Percentiles rank a stretch among this genome's conserved stretches.
Evolutionary conservation across 805 yeast species (phyloP).

Genomic region (Hanseniaspora lindneri): DNA sequence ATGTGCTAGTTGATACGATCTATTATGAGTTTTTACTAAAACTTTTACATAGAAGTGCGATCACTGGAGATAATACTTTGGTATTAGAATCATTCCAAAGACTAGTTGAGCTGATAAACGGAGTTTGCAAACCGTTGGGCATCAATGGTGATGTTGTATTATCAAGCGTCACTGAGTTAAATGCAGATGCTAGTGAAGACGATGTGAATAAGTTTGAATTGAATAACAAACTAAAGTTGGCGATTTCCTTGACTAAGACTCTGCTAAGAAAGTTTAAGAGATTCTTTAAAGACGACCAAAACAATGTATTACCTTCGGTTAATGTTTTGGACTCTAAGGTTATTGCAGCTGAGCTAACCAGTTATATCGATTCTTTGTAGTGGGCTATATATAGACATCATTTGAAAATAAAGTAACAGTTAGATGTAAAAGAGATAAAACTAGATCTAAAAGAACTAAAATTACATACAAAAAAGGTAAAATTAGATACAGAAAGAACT

Average conservation of each 20-base stretch:
- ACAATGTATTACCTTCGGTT: slow-evolving; percentile 29
- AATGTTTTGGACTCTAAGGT: slow-evolving; percentile 27
- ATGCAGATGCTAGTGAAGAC: slow-evolving; percentile 15
- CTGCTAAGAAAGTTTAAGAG: slow-evolving; percentile 36
- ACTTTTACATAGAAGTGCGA: slow-evolving; percentile 25
- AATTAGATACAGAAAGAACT: too few relatives aligned
- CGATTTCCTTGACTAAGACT: slow-evolving; percentile 31
- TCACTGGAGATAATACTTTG: slow-evolving; percentile 19
- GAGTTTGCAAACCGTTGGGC: slow-evolving; percentile 20
- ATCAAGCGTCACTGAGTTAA: slow-evolving; percentile 18
- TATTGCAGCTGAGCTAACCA: slow-evolving; percentile 23
- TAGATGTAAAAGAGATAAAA: neutral
- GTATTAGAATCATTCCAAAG: slow-evolving; percentile 26
- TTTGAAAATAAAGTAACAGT: neutral
- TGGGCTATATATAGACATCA: neutral
- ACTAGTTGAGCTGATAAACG: slow-evolving; percentile 22
- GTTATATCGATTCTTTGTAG: slow-evolving; percentile 30
- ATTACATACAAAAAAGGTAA: too few relatives aligned
- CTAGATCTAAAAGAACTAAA: too few relatives aligned
- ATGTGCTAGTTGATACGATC: slow-evolving; percentile 36
- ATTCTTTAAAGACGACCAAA: slow-evolving; percentile 24
- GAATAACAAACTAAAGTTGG: slow-evolving; percentile 34
- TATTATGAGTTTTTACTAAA: slow-evolving; percentile 36
- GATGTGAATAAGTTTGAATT: slow-evolving; percentile 29
- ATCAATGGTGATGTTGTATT: slow-evolving; percentile 18